Percentiles rank a stretch among this genome's conserved stretches.
Conservation (phyloP, 2,329 filamentous ascomycete species). For the Venturia oleaginea region DNA sequence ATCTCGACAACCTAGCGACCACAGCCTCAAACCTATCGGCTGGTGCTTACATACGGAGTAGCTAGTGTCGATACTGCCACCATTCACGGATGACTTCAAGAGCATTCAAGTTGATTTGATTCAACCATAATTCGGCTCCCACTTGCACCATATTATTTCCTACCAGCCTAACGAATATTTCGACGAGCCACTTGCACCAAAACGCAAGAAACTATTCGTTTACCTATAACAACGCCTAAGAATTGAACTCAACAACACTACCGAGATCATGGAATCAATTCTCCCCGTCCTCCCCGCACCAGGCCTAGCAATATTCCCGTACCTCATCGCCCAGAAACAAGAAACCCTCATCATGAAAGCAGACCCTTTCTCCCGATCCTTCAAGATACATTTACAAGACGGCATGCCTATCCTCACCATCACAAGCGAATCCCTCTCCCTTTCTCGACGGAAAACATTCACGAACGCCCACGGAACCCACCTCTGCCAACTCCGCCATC, state of each 20-base stretch:
- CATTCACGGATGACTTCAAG: background rate
- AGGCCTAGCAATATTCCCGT: background rate
- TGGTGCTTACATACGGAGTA: background rate
- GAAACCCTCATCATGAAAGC: slow-evolving; percentile 1
- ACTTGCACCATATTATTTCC: too few relatives aligned
- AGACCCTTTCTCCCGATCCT: background rate
- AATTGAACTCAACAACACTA: slow-evolving; percentile 19
- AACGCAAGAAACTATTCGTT: background rate
- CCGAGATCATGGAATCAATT: background rate
- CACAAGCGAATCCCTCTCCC: background rate
- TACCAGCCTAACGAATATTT: too few relatives aligned
- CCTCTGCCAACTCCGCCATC: background rate
- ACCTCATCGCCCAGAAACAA: background rate
- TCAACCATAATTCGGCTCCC: too few relatives aligned
- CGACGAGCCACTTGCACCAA: too few relatives aligned
- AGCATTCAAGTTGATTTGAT: too few relatives aligned
- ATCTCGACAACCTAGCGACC: background rate
- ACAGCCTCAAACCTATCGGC: background rate
- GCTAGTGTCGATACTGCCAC: background rate
- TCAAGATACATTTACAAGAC: background rate
- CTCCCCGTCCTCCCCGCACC: background rate
- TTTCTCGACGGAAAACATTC: background rate
- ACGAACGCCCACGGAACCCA: background rate
- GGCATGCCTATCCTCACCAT: background rate
- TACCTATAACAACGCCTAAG: background rate